phyloP scores from a whole-genome alignment of 257 asterid species.

The Datura wrightii region DNA sequence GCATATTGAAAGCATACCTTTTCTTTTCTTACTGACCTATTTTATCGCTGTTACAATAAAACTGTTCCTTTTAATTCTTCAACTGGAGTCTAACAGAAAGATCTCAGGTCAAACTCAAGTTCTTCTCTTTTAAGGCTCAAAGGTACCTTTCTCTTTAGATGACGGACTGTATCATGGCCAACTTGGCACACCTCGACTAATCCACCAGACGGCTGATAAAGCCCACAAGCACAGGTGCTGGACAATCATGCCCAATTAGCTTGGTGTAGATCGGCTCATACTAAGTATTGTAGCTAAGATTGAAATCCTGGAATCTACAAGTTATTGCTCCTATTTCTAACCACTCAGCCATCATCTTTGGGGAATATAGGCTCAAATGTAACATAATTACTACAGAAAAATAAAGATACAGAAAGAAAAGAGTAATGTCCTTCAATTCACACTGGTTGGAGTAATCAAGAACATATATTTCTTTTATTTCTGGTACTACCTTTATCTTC shows the following conservation, averaged over 20 bases:
- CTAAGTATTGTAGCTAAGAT: neutral
- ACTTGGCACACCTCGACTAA: neutral
- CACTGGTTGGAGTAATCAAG: neutral
- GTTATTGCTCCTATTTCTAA: neutral
- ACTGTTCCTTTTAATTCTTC: constrained; percentile 9
- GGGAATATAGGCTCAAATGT: neutral
- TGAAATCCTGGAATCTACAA: neutral
- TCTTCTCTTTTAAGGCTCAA: neutral
- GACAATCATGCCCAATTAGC: neutral
- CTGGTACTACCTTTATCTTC: constrained; percentile 20
- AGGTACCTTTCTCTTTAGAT: neutral
- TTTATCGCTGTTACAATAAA: neutral
- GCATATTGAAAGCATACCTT: neutral
- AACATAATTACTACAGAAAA: neutral
- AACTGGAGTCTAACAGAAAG: neutral
- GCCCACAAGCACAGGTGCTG: neutral
- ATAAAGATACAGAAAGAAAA: neutral
- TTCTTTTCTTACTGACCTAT: neutral
- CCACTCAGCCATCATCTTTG: neutral
- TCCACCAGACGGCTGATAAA: neutral
- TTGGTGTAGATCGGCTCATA: neutral
- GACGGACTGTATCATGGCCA: neutral
- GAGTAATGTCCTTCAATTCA: neutral
- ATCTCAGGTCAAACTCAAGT: neutral
- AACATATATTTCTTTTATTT: constrained; percentile 1